These are phyloP conservation scores for Sphaerulina vaccinii DNA, from an alignment of 2,329 filamentous ascomycete species.

Conservation along the genomic window DNA sequence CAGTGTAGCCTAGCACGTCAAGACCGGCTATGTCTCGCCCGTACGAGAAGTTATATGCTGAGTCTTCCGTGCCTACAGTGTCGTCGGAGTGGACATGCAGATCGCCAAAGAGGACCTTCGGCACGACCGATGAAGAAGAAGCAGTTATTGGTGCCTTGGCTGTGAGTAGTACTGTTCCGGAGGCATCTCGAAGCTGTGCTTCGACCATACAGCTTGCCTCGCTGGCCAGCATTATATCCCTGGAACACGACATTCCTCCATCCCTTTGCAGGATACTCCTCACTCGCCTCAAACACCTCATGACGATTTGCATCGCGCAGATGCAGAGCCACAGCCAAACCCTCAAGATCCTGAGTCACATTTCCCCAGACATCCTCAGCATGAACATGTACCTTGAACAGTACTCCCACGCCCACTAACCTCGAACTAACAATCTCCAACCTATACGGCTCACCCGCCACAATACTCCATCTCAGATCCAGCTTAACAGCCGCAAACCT, in stretches of 20 bases:
- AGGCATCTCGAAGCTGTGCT: background rate
- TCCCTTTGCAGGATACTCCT: background rate
- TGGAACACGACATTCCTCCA: background rate
- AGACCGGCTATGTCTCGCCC: slow-evolving; percentile 39
- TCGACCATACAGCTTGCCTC: background rate
- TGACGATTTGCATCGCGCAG: background rate
- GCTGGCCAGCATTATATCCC: background rate
- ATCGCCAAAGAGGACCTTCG: slow-evolving; percentile 36
- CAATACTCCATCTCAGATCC: slow-evolving; percentile 32
- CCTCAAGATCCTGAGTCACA: background rate
- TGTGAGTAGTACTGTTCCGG: background rate
- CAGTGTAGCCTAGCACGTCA: slow-evolving; percentile 40
- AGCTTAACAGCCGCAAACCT: slow-evolving; percentile 27
- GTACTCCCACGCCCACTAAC: background rate
- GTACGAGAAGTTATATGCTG: slow-evolving; percentile 42
- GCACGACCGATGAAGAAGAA: slow-evolving; percentile 21
- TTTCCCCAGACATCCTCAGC: background rate
- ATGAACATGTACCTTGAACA: background rate
- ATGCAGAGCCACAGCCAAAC: background rate
- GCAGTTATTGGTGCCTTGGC: slow-evolving; percentile 24
- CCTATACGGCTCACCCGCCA: slow-evolving; percentile 24
- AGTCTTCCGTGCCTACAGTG: slow-evolving; percentile 41
- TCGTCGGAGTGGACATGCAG: slow-evolving; percentile 43
- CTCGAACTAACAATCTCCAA: slow-evolving; percentile 26
- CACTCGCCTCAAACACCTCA: too few relatives aligned